Evolutionary conservation across 768 basidiomycete species (phyloP).

Genomic region (Rhodotorula taiwanensis): DNA sequence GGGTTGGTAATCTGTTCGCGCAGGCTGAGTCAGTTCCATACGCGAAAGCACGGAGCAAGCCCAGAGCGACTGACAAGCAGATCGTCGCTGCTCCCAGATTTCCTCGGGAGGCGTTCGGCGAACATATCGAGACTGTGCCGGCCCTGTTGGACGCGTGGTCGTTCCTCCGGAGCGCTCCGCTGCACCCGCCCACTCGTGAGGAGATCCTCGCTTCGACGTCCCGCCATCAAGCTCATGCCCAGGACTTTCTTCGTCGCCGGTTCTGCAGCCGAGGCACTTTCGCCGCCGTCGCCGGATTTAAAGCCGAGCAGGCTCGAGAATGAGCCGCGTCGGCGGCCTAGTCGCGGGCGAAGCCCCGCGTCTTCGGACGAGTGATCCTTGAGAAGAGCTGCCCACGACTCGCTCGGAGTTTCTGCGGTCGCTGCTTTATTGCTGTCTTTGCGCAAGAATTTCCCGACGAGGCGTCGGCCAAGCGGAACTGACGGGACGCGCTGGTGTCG

Average conservation of each 20-base stretch:
- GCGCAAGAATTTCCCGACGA: slow-evolving; percentile 18
- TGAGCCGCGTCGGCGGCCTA: slow-evolving; percentile 1
- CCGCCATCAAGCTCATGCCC: slow-evolving; percentile 26
- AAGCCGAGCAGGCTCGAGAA: slow-evolving; percentile 22
- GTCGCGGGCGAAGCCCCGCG: neutral
- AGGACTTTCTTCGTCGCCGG: slow-evolving; percentile 5
- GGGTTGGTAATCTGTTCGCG: too few species aligned
- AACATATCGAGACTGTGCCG: slow-evolving; percentile 24
- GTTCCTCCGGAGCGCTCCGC: neutral
- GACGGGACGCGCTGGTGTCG: neutral
- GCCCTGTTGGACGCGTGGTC: neutral
- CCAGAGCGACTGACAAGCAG: slow-evolving; percentile 21
- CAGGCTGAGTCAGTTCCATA: too few species aligned
- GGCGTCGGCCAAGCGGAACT: slow-evolving; percentile 21
- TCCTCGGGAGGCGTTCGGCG: slow-evolving; percentile 13
- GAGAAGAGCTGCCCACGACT: slow-evolving; percentile 16
- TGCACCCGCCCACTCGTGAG: slow-evolving; percentile 6
- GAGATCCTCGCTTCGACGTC: slow-evolving; percentile 25
- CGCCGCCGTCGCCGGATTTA: neutral
- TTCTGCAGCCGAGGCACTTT: neutral
- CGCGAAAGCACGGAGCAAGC: too few species aligned
- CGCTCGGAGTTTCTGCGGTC: neutral
- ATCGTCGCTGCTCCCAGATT: slow-evolving; percentile 29
- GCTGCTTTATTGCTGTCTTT: neutral
- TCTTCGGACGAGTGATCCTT: slow-evolving; percentile 15